Percentiles rank a stretch among this genome's conserved stretches.
These are phyloP conservation scores for Metschnikowia similis DNA, from an alignment of 805 yeast genomes.

Conservation along the genomic window DNA sequence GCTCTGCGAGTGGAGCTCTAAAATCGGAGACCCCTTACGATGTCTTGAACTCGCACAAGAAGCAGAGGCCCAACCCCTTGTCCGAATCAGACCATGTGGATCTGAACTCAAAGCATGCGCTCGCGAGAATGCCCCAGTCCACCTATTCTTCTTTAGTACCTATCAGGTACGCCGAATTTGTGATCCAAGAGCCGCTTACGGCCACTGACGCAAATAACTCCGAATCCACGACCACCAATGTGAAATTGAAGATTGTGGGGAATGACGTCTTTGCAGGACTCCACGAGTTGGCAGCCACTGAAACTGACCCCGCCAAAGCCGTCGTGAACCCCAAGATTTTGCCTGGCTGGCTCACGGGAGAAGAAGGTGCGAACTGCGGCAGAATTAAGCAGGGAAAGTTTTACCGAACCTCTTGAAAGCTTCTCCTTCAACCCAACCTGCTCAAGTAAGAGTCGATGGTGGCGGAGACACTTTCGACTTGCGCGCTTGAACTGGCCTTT, in stretches of 20 bases:
- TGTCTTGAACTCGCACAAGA: conserved; percentile 23
- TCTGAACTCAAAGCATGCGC: not conserved
- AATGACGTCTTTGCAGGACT: conserved; percentile 75
- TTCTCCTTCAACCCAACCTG: conserved; percentile 4
- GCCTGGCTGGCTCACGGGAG: conserved; percentile 81
- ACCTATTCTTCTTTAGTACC: conserved; percentile 56
- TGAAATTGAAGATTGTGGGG: conserved; percentile 49
- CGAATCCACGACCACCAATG: conserved; percentile 14
- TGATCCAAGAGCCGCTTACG: conserved; percentile 30
- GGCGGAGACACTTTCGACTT: conserved; percentile 8
- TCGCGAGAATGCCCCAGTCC: conserved; percentile 9
- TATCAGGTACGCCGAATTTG: conserved; percentile 47
- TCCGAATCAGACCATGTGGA: not conserved
- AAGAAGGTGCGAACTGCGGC: conserved; percentile 56
- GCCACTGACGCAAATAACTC: conserved; percentile 8
- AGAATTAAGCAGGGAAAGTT: conserved; percentile 18
- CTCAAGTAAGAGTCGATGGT: conserved; percentile 11
- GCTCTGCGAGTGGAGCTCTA: conserved; percentile 38
- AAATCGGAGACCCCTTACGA: conserved; percentile 38
- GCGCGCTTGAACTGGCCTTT: conserved; percentile 3
- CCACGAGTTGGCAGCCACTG: conserved; percentile 53
- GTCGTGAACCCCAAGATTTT: conserved; percentile 49
- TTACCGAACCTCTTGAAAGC: not conserved
- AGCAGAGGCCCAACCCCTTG: conserved; percentile 13
- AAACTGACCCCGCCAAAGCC: conserved; percentile 26